These are phyloP conservation scores for Zanthoxylum bungeanum DNA, from an alignment of 345 rosid genomes.

Conservation along the genomic window DNA sequence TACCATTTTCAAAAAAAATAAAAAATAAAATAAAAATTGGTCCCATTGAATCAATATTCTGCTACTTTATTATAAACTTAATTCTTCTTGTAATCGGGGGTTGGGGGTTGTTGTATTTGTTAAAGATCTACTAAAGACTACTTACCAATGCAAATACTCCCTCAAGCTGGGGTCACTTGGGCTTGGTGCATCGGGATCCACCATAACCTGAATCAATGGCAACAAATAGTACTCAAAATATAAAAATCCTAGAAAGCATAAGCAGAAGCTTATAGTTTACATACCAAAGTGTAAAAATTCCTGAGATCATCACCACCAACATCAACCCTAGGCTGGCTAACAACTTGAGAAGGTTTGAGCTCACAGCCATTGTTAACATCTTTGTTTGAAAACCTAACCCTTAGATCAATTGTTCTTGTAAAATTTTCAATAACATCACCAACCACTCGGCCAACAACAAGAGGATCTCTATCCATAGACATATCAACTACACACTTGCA, in stretches of 20 bases:
- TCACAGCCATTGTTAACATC: conserved; percentile 57
- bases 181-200: conserved; percentile 76
- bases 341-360: conserved; percentile 56
- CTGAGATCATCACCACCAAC: conserved; percentile 60
- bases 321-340: conserved; percentile 47
- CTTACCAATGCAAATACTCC: conserved; percentile 65
- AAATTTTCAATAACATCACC: conserved; percentile 64
- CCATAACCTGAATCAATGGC: conserved; percentile 47
- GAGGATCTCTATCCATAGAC: conserved; percentile 56
- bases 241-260: background rate
- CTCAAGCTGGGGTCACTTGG: conserved; percentile 59
- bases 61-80: no score
- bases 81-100: no score
- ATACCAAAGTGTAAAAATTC: conserved; percentile 64
- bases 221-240: background rate
- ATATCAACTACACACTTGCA: conserved; percentile 4
- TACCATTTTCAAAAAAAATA: no score
- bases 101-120: no score
- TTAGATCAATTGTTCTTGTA: conserved; percentile 36
- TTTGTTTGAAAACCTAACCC: conserved; percentile 27
- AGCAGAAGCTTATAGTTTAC: background rate
- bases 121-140: background rate
- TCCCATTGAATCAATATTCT: no score
- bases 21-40: no score
- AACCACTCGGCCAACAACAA: conserved; percentile 53